phyloP scores from a whole-genome alignment of 495 filamentous ascomycete species.

The Hypoxylon lienhwacheense region DNA sequence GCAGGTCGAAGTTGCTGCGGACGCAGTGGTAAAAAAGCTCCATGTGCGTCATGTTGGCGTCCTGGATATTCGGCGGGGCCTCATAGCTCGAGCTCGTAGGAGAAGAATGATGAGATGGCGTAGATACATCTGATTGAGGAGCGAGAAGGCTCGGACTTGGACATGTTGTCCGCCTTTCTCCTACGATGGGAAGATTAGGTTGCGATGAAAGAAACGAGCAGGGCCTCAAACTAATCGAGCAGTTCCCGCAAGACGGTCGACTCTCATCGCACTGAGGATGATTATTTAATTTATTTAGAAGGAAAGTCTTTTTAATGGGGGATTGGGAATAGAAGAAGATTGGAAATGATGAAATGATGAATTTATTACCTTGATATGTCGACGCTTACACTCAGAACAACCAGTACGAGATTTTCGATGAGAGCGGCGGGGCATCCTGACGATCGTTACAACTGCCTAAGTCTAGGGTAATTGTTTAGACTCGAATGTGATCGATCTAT shows the following conservation, averaged over 20 bases:
- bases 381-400: slow-evolving; percentile 27
- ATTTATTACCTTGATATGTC: slow-evolving; percentile 29
- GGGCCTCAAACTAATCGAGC: slow-evolving; percentile 19
- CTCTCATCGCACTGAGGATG: slow-evolving; percentile 27
- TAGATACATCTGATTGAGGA: slow-evolving; percentile 6
- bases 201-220: slow-evolving; percentile 25
- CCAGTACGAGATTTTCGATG: slow-evolving; percentile 25
- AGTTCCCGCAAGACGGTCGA: slow-evolving; percentile 25
- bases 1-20: slow-evolving; percentile 15
- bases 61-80: slow-evolving; percentile 8
- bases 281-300: background rate
- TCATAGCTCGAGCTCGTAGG: slow-evolving; percentile 5
- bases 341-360: background rate
- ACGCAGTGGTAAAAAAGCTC: slow-evolving; percentile 20
- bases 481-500: background rate
- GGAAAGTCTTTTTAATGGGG: too few relatives aligned
- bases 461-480: background rate
- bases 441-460: background rate
- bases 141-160: slow-evolving; percentile 3
- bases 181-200: slow-evolving; percentile 4
- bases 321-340: background rate
- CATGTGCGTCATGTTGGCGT: slow-evolving; percentile 25
- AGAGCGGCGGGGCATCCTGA: slow-evolving; percentile 14
- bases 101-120: slow-evolving; percentile 8
- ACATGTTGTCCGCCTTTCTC: background rate